phyloP scores from a whole-genome alignment of 805 yeast species.

The Zygosaccharomyces pseudorouxii region DNA sequence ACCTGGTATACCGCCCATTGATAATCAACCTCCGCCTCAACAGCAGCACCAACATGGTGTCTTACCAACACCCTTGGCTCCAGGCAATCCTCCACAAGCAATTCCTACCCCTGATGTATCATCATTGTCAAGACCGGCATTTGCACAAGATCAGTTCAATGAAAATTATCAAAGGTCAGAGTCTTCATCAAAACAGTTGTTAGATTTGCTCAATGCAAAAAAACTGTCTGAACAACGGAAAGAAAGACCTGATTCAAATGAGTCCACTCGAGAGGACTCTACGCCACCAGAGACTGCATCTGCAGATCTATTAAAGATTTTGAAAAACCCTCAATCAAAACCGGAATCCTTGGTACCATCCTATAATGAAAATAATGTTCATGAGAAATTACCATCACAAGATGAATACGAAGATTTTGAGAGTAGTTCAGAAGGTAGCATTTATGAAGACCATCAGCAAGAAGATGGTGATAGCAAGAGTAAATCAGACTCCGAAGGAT shows the following conservation, averaged over 20 bases:
- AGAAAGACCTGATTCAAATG: slow-evolving; percentile 2
- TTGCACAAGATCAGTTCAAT: slow-evolving; percentile 20
- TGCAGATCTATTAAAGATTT: slow-evolving; percentile 16
- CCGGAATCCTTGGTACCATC: background rate
- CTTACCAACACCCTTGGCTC: background rate
- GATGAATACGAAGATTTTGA: slow-evolving; percentile 25
- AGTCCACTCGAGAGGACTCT: background rate
- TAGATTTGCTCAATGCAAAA: slow-evolving; percentile 13
- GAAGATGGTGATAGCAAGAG: slow-evolving; percentile 15
- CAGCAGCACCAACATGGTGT: slow-evolving; percentile 10
- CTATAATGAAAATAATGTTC: background rate
- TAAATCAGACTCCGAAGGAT: slow-evolving; percentile 9
- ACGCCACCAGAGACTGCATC: slow-evolving; percentile 11
- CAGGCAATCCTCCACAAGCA: slow-evolving; percentile 16
- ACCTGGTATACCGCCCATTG: slow-evolving; percentile 10
- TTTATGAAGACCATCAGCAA: background rate
- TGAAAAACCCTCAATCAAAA: slow-evolving; percentile 13
- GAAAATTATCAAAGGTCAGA: background rate
- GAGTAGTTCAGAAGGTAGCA: slow-evolving; percentile 16
- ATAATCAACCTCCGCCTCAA: slow-evolving; percentile 6
- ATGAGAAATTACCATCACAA: slow-evolving; percentile 7
- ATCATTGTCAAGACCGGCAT: slow-evolving; percentile 38
- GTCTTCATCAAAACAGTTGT: slow-evolving; percentile 10
- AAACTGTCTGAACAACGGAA: background rate
- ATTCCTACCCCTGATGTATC: slow-evolving; percentile 37